Conservation (phyloP, 2,329 filamentous ascomycete genomes). For the Colletotrichum acutatum region DNA sequence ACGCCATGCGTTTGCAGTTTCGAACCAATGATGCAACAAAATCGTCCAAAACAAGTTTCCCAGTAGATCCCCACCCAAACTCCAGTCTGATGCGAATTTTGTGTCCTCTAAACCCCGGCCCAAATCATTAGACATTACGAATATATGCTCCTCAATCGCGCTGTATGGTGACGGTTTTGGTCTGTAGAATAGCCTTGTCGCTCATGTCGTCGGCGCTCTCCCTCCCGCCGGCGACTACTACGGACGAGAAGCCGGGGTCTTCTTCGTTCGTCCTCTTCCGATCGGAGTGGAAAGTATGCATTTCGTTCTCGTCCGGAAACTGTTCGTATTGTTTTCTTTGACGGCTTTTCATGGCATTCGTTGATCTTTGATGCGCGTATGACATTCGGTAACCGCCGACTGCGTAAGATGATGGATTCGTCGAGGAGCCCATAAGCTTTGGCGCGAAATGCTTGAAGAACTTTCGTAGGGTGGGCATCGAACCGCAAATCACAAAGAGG, state of each 20-base stretch:
- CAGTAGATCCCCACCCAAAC: background rate
- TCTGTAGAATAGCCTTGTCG: conserved; percentile 42
- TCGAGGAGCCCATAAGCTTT: conserved; percentile 40
- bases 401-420: background rate
- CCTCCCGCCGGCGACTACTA: conserved; percentile 16
- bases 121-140: background rate
- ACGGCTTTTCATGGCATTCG: background rate
- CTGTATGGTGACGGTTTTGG: conserved; percentile 38
- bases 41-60: background rate
- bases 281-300: conserved; percentile 9
- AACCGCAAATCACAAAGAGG: conserved; percentile 53
- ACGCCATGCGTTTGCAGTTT: background rate
- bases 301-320: conserved; percentile 24
- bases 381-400: background rate
- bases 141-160: background rate
- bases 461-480: conserved; percentile 51
- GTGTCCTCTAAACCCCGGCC: background rate
- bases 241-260: conserved; percentile 25
- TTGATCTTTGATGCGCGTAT: background rate
- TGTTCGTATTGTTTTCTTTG: conserved; percentile 22
- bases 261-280: conserved; percentile 9
- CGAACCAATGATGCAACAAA: background rate
- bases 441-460: conserved; percentile 52
- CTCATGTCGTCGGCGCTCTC: conserved; percentile 38
- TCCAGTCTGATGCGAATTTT: background rate